Base-by-base conservation (phyloP, 169 alveolate species). In the Plasmodium billcollinsi region DNA sequence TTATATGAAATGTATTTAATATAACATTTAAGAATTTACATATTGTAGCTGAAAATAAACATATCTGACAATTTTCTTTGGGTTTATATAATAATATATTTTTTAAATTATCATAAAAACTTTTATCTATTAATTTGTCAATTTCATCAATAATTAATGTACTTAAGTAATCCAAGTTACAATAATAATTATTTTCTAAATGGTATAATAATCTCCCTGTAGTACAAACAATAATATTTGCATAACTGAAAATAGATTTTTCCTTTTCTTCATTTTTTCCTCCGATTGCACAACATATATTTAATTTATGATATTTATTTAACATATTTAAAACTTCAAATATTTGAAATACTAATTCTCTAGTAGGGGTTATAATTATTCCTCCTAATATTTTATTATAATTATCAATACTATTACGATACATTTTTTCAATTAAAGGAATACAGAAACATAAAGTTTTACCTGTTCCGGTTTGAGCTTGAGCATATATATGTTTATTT, bases 381-480 rank as follows among this genome's bases (percentile, higher is more conserved):
- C 98, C 98, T 11, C 89, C 89, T 45, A 78, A 78, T 15, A 78
- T 78, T 65, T 71, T 54, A 78, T 78, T 78, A 93, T 96, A 99
- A 18, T 98, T 95, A 45, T 99, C 99, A 90, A 93, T 98, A 26
- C 99, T 99, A 83, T 99, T 99, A 89, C 96, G 95, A 20, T 98
- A 92, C 66, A 99, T 91, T 49, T 96, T 92, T 86, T 98, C 97
- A 18, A 99, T 95, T 33, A 98, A 95, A 0, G 99, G 99, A 29
- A 98, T 93, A 83, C 98, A 93, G 89, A 97, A 98, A 62, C 99
- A 97, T 24, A 98, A 95, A 1, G 99, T 98, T 93, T 98, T 98
- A 33, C 99, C 99, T 15, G 99, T 96, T n/a, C 99, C 99, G 14
- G 99, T 97, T 88, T 97, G 96, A n/a, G 99, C 99, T 43, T 78